phyloP scores from a whole-genome alignment of 2,329 filamentous ascomycete genomes.

The Calonectria hawksworthii region DNA sequence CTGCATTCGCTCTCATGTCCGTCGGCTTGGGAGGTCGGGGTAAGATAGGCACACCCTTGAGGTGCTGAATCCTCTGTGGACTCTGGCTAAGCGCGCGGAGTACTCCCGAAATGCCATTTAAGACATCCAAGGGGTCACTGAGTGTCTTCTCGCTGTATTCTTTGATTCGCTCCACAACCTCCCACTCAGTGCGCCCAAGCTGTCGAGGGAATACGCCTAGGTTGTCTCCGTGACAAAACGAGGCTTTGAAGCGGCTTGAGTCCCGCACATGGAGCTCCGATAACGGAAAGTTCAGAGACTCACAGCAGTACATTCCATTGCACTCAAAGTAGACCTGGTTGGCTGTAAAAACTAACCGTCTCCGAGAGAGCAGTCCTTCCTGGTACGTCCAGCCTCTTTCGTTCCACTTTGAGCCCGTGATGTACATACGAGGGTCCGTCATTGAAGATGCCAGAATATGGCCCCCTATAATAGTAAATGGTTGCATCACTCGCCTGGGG shows the following conservation, averaged over 20 bases:
- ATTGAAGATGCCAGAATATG: not conserved
- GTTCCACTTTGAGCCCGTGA: not conserved
- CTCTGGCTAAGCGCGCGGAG: not conserved
- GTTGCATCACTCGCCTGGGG: not conserved
- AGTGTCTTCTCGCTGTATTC: not conserved
- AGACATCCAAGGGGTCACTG: not conserved
- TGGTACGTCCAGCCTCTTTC: slow-evolving; percentile 9
- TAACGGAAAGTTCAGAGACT: not conserved
- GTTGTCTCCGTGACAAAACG: not conserved
- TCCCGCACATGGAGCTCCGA: slow-evolving; percentile 1
- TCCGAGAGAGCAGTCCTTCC: slow-evolving; percentile 1
- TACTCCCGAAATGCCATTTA: not conserved
- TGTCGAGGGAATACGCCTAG: slow-evolving; percentile 1
- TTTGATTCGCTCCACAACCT: not conserved
- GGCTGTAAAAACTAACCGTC: not conserved
- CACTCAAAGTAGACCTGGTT: slow-evolving; percentile 19
- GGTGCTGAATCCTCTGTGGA: not conserved
- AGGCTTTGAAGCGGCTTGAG: not conserved
- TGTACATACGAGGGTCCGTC: not conserved
- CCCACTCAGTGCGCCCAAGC: slow-evolving; percentile 5
- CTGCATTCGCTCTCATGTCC: not conserved
- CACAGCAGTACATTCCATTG: not conserved
- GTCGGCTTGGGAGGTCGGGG: not conserved
- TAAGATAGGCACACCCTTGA: not conserved
- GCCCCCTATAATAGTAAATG: not conserved